phyloP scores from a whole-genome alignment of 2,329 filamentous ascomycete genomes.

The Verticillium nonalfalfae region DNA sequence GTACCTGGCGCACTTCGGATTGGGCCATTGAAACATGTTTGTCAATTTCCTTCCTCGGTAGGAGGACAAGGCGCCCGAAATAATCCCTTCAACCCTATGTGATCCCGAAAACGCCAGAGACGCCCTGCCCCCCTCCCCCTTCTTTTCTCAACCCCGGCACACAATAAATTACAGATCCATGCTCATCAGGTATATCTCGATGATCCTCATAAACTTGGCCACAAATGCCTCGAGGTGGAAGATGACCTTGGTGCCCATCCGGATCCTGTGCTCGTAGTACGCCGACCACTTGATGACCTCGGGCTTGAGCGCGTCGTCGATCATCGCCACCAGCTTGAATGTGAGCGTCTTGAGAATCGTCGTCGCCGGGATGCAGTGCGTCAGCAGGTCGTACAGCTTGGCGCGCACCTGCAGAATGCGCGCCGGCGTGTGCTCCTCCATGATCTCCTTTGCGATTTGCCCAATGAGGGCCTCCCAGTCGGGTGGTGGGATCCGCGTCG shows the following conservation, averaged over 20 bases:
- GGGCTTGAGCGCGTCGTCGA: constrained; percentile 83
- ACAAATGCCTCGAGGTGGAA: constrained; percentile 98
- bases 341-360: constrained; percentile 92
- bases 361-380: constrained; percentile 93
- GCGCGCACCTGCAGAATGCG: constrained; percentile 82
- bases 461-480: constrained; percentile 94
- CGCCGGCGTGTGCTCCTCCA: constrained; percentile 86
- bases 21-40: neutral
- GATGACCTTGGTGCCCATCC: constrained; percentile 88
- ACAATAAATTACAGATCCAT: constrained; percentile 58
- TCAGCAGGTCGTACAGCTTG: constrained; percentile 94
- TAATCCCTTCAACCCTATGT: neutral
- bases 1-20: neutral
- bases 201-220: constrained; percentile 94
- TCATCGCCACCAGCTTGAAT: constrained; percentile 81
- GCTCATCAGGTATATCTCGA: constrained; percentile 86
- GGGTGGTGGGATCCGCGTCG: constrained; percentile 83
- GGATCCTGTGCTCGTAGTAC: constrained; percentile 94
- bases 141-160: neutral
- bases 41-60: neutral
- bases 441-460: constrained; percentile 87
- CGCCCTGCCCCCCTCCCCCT: neutral
- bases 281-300: constrained; percentile 95
- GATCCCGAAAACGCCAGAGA: neutral
- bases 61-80: neutral